phyloP scores from a whole-genome alignment of 257 asterid genomes.

The Oldenlandia corymbosa region DNA sequence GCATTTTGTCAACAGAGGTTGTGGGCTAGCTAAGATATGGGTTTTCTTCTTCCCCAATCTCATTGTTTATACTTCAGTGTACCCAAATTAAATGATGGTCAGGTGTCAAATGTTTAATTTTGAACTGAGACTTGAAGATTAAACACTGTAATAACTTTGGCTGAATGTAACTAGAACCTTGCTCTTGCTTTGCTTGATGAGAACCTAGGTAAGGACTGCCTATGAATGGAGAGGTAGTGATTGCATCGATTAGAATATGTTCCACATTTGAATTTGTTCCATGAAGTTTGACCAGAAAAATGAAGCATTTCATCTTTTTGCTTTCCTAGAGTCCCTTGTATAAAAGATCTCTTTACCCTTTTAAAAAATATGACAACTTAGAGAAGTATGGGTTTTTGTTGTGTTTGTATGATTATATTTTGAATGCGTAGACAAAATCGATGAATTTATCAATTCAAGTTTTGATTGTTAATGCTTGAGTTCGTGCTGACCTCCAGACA shows the following conservation, averaged over 20 bases:
- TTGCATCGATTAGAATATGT: not conserved
- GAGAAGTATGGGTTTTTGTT: not conserved
- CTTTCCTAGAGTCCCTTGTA: not conserved
- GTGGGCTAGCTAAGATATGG: not conserved
- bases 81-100: not conserved
- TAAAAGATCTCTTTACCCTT: too few species aligned
- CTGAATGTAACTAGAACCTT: not conserved
- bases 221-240: not conserved
- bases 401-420: not conserved
- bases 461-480: not conserved
- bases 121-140: not conserved
- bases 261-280: not conserved
- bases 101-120: not conserved
- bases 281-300: not conserved
- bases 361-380: too few species aligned
- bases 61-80: not conserved
- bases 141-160: not conserved
- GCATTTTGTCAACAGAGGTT: not conserved
- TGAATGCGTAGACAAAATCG: too few species aligned
- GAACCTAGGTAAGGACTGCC: not conserved
- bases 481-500: constrained; percentile 50
- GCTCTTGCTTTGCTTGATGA: not conserved
- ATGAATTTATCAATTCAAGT: too few species aligned
- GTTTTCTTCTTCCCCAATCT: not conserved
- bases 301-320: not conserved